These are phyloP conservation scores for Friedmanniomyces endolithicus DNA, from an alignment of 495 filamentous ascomycete species.

Conservation along the genomic window DNA sequence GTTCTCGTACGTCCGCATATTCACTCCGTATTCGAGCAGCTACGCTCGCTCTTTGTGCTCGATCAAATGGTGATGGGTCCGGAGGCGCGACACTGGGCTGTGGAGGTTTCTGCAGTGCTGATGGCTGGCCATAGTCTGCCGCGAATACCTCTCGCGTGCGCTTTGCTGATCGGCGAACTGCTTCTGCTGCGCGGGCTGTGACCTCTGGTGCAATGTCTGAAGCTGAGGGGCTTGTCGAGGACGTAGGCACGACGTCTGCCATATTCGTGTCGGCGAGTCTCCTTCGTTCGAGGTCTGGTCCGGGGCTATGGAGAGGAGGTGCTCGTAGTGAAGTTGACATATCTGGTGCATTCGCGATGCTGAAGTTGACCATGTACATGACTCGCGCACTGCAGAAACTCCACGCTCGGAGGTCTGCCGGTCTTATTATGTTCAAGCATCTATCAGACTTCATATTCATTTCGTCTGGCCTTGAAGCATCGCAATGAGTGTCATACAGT, in stretches of 20 bases:
- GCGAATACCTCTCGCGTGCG: constrained; percentile 47
- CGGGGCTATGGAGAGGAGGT: no score
- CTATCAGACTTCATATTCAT: no score
- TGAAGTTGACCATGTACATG: no score
- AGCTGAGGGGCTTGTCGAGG: background rate
- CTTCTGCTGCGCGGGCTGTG: constrained; percentile 8
- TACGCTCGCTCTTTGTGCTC: constrained; percentile 40
- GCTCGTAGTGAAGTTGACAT: no score
- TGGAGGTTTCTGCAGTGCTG: constrained; percentile 18
- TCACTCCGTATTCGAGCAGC: constrained; percentile 57
- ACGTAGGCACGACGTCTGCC: background rate
- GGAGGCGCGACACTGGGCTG: constrained; percentile 30
- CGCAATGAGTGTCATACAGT: background rate
- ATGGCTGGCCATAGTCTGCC: constrained; percentile 29
- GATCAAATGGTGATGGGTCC: constrained; percentile 39
- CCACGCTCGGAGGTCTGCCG: background rate
- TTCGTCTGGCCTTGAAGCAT: no score
- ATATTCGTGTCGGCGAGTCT: background rate
- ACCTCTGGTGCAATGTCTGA: constrained; percentile 2
- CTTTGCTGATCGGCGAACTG: constrained; percentile 43
- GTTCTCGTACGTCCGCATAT: constrained; percentile 67
- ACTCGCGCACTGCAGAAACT: no score
- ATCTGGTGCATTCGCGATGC: no score
- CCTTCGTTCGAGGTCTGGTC: background rate
- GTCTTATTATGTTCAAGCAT: background rate